These are phyloP conservation scores for Fusarium sp. DNA, from an alignment of 2,329 filamentous ascomycete genomes.

Conservation along the genomic window DNA sequence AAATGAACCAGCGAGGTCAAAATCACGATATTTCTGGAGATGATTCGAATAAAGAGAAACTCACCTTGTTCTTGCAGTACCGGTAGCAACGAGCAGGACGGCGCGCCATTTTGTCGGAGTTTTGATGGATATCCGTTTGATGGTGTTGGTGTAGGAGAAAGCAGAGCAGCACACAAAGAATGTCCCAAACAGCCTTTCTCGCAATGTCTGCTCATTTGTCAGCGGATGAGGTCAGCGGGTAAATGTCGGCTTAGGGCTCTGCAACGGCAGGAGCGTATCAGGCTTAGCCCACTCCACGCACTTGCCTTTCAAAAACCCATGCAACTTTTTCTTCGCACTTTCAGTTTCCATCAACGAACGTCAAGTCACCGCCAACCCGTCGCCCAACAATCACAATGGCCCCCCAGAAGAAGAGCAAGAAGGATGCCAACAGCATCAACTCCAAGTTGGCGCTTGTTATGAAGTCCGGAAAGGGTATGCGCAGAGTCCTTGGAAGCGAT, in stretches of 20 bases:
- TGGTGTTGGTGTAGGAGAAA: slow-evolving; percentile 48
- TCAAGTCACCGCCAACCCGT: slow-evolving; percentile 44
- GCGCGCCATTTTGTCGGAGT: slow-evolving; percentile 94
- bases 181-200: not conserved
- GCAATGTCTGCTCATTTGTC: not conserved
- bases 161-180: slow-evolving; percentile 2
- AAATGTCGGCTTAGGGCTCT: not conserved
- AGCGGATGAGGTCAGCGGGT: not conserved
- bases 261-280: not conserved
- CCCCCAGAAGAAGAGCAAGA: slow-evolving; percentile 82
- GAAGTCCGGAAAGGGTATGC: slow-evolving; percentile 79
- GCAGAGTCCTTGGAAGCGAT: not conserved
- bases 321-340: slow-evolving; percentile 32
- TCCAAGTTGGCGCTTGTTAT: slow-evolving; percentile 70
- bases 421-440: slow-evolving; percentile 79
- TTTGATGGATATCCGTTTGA: slow-evolving; percentile 52
- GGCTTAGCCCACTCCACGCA: not conserved
- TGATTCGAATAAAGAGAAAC: slow-evolving; percentile 48
- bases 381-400: slow-evolving; percentile 67
- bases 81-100: slow-evolving; percentile 99
- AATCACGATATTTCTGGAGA: slow-evolving; percentile 22
- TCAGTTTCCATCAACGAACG: slow-evolving; percentile 44
- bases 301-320: not conserved
- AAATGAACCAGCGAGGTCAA: not conserved
- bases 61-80: slow-evolving; percentile 99